Conservation (phyloP, 805 yeast genomes). For the Komagataella pastoris region DNA sequence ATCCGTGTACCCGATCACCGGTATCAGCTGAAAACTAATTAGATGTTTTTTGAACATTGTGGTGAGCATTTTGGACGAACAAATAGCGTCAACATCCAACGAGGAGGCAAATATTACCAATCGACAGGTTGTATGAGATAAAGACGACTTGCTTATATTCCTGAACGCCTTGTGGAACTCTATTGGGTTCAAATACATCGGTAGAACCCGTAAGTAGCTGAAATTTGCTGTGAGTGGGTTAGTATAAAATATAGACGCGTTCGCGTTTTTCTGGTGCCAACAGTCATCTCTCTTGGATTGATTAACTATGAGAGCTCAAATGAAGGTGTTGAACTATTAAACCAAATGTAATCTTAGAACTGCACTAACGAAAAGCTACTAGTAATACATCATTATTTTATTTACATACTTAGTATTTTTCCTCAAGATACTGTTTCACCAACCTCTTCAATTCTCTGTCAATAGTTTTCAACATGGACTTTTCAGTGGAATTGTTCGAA, state of each 20-base stretch:
- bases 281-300: neutral
- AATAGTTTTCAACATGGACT: neutral
- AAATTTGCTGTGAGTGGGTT: neutral
- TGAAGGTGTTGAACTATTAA: neutral
- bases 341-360: too few relatives aligned
- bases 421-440: neutral
- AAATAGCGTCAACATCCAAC: constrained; percentile 80
- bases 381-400: neutral
- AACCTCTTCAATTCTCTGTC: neutral
- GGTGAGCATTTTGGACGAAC: constrained; percentile 73
- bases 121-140: constrained; percentile 88
- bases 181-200: constrained; percentile 65
- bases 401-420: neutral
- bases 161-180: constrained; percentile 57
- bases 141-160: constrained; percentile 53
- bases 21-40: constrained; percentile 78
- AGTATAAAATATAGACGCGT: neutral
- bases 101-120: constrained; percentile 82
- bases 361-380: neutral
- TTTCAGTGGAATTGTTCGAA: neutral
- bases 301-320: neutral
- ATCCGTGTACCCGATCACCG: constrained; percentile 86
- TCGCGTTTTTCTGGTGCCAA: neutral
- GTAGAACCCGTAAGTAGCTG: neutral
- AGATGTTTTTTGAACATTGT: constrained; percentile 63